A percentile compares a stretch with the other conserved stretches of the same genome.
phyloP scores from a whole-genome alignment of 495 filamentous ascomycete genomes.

The Cercophora scortea region DNA sequence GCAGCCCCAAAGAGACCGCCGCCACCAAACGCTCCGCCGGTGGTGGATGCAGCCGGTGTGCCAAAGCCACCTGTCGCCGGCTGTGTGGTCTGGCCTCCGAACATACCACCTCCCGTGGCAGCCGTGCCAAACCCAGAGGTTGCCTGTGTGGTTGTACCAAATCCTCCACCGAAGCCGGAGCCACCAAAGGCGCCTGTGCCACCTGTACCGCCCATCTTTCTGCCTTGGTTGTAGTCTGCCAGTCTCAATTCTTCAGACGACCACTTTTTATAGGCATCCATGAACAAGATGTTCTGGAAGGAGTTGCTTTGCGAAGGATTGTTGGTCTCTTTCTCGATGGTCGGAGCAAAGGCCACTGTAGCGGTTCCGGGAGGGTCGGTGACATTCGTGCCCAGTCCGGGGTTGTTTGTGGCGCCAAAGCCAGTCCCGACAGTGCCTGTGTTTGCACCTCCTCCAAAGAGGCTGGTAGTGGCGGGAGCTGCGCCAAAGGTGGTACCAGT shows the following conservation, averaged over 20 bases:
- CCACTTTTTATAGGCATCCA: slow-evolving; percentile 78
- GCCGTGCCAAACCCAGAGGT: slow-evolving; percentile 32
- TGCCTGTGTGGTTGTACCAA: slow-evolving; percentile 36
- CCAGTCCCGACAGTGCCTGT: slow-evolving; percentile 33
- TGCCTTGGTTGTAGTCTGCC: slow-evolving; percentile 82
- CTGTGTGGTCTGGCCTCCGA: slow-evolving; percentile 26
- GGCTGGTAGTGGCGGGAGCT: slow-evolving; percentile 30
- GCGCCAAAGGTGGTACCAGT: slow-evolving; percentile 37
- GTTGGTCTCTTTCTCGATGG: slow-evolving; percentile 71
- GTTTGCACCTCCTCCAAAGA: slow-evolving; percentile 37
- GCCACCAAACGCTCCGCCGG: slow-evolving; percentile 7
- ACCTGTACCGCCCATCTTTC: slow-evolving; percentile 70
- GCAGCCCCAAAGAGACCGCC: slow-evolving; percentile 41
- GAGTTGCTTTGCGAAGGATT: slow-evolving; percentile 51
- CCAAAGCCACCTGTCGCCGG: slow-evolving; percentile 20
- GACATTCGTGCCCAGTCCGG: slow-evolving; percentile 31
- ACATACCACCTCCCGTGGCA: slow-evolving; percentile 34
- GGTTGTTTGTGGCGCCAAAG: slow-evolving; percentile 41
- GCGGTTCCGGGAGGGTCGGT: slow-evolving; percentile 62
- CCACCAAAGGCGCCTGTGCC: slow-evolving; percentile 78
- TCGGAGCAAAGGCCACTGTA: slow-evolving; percentile 60
- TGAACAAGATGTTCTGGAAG: slow-evolving; percentile 84
- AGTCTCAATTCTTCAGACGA: slow-evolving; percentile 86
- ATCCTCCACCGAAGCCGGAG: slow-evolving; percentile 50
- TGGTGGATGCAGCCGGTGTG: background rate